Conservation (phyloP, 306 rosid species). For the Prunus persica region Prunus_persica_NCBIv2 NC_034010.1:950001-950500, state of each 20-base stretch:
- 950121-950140: neutral
- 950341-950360: neutral
- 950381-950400: neutral
- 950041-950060: neutral
- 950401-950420: neutral
- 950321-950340: neutral
- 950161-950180: neutral
- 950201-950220: neutral
- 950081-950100: neutral
- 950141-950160: neutral
- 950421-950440: neutral
- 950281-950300: neutral
- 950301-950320: neutral
- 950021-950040: neutral
- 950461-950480: neutral
- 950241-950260: neutral
- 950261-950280: neutral
- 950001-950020: neutral
- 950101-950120: no score
- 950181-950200: neutral
- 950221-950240: neutral
- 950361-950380: neutral
- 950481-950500: neutral
- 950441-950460: neutral
- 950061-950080: neutral